Base-by-base conservation (phyloP, 768 basidiomycete genomes). In the Boletus edulis region DNA sequence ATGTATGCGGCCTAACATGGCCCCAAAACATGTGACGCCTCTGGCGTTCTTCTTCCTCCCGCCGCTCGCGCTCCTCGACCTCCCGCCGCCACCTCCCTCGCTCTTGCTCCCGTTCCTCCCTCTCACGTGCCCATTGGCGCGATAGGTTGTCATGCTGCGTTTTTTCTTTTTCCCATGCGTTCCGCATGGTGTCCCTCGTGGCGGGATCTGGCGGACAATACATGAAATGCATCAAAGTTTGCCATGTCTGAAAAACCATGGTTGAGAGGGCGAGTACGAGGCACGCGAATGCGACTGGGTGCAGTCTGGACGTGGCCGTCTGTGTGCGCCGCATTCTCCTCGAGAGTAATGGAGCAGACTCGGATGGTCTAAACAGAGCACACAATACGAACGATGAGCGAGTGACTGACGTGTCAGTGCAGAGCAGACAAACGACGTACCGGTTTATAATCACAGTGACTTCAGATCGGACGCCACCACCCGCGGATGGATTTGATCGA, bases 1-100 rank as follows among this genome's bases (percentile, higher is more conserved):
- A 73, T 17, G 34, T 32, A 44, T 64, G 60, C 9, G 54, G 39
- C 15, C 59, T 5, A 14, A 35, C 34, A 6, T 37, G 10, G 3
- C 40, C 62, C 67, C 64, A 69, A 35, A 34, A 64, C 51, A 73
- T 63, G 15, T 58, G 47, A 12, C 60, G 59, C 8, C 34, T 62
- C 18, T 61, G 57, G 2, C 69, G 65, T 18, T 67, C 68, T 14
- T 67, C 58, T 40, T 63, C 66, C 35, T 68, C 63, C 17, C 40
- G 57, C 31, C 22, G 42, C 6, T 51, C 56, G 3, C 60, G 55
- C 40, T 62, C 65, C 13, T 34, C 34, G 12, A 34, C 13, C 34
- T 34, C 34, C 3, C n/a, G 39, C 10, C 11, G 11, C 67, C 67
- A 62, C 11, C 5, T 46, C 39, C 46, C 41, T 11, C 54, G 52